Evolutionary conservation across 108 stramenopile genomes (phyloP), one percentile per base, ranked within the genome.

Genomic region (Skeletonema costatum): DNA sequence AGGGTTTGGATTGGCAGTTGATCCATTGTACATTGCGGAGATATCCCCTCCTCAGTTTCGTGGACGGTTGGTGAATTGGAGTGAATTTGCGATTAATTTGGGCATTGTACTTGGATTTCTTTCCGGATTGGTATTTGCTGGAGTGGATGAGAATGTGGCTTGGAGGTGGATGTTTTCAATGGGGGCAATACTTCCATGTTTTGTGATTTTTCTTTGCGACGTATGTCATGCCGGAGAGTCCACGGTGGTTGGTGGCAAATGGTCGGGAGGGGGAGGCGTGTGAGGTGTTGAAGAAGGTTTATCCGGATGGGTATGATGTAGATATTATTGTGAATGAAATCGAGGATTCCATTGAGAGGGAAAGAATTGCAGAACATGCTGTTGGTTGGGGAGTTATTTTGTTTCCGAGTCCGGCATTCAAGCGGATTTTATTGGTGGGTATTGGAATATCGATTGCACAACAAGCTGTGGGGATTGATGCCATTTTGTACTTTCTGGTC

Each of bases 141-240:
- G 32, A 17, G 31, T 92, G 14, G 44, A 75, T 19, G 82, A 82
- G 12, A 78, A 82, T 41, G 60, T 77, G 5, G 89, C 84, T n/a
- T 96, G 95, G 95, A 72, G 95, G 3, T 33, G 82, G 29, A 93
- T 94, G 89, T 88, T 93, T 60, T 66, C 73, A 16, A 48, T 88
- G 58, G 95, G 95, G 21, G 71, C 66, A 30, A 78, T 94, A 33
- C 62, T 96, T 19, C 95, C 95, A 4, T 65, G 80, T 32, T 39
- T 90, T 41, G 77, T 96, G 61, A 86, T 96, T 32, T 32, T 70
- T 85, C 35, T 70, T 92, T 30, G 73, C 78, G 25, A 70, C 74
- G 0, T 83, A 66, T 31, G 86, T 96, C 48, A 92, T 98, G 91
- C 95, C 96, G 7, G 97, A 98, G 74, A 91, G 90, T 46, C 97